Percentiles rank a stretch among this genome's conserved stretches.
Conservation (phyloP, 805 yeast species). For the Wickerhamiella musiphila region DNA sequence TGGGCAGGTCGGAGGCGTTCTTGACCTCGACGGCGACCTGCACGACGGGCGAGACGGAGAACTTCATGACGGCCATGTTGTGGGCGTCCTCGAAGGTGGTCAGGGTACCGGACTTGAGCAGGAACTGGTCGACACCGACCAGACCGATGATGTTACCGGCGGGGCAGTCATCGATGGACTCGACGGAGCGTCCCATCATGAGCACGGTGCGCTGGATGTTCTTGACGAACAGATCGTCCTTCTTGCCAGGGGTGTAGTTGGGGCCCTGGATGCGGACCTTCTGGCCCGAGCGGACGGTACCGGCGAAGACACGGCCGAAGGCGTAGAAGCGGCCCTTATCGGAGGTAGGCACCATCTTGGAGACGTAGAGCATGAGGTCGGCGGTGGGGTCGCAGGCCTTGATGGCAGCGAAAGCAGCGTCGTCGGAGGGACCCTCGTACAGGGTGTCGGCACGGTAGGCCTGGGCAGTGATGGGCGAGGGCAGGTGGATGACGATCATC, state of each 20-base stretch:
- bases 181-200: conserved; percentile 98
- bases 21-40: conserved; percentile 99
- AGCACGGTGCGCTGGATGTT: conserved; percentile 97
- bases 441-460: conserved; percentile 96
- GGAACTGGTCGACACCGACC: conserved; percentile 99
- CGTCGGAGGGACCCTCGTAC: conserved; percentile 94
- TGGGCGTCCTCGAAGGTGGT: conserved; percentile 94
- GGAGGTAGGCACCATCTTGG: conserved; percentile 99
- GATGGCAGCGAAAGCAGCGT: conserved; percentile 77
- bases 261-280: conserved; percentile 99
- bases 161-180: conserved; percentile 98
- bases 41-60: conserved; percentile 99
- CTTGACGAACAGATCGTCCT: conserved; percentile 93
- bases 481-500: conserved; percentile 96
- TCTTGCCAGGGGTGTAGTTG: conserved; percentile 96
- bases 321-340: conserved; percentile 99
- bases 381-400: conserved; percentile 97
- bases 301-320: conserved; percentile 99
- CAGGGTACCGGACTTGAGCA: conserved; percentile 97
- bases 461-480: conserved; percentile 99
- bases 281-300: conserved; percentile 97
- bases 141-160: conserved; percentile 99
- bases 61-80: conserved; percentile 99
- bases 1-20: conserved; percentile 98
- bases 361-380: conserved; percentile 96